Evolutionary conservation across 257 asterid genomes (phyloP).

Genomic region (Prunella vulgaris): DNA sequence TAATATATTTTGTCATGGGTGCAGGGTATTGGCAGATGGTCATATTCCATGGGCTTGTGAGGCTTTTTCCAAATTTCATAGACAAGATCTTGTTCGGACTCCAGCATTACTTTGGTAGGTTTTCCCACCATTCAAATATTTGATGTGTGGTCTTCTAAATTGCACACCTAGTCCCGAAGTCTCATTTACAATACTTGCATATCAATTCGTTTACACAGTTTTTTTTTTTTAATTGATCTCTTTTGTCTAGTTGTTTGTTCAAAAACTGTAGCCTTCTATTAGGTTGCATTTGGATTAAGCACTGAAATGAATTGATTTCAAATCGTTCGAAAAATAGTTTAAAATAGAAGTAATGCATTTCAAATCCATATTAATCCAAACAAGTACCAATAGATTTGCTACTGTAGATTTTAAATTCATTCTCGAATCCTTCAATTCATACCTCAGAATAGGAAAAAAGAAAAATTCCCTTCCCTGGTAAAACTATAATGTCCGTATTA

Average conservation of each 20-base stretch:
- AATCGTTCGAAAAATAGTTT: not conserved
- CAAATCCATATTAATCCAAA: not conserved
- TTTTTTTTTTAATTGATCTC: not conserved
- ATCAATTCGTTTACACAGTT: not conserved
- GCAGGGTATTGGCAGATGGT: conserved; percentile 97
- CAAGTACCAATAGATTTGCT: not conserved
- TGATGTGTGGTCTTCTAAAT: not conserved
- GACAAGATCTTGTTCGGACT: conserved; percentile 47
- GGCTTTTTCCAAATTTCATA: conserved; percentile 82
- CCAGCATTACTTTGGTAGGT: conserved; percentile 74
- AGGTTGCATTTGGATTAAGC: not conserved
- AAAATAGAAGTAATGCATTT: not conserved
- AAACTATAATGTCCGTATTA: not conserved
- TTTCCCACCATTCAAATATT: conserved; percentile 11
- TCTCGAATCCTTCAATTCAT: not conserved
- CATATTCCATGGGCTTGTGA: conserved; percentile 98
- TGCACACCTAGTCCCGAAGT: not conserved
- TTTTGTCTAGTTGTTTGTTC: not conserved
- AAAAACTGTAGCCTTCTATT: not conserved
- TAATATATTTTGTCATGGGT: conserved; percentile 12
- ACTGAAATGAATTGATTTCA: not conserved
- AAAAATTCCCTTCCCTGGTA: not conserved
- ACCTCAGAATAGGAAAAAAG: not conserved
- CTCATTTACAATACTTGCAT: not conserved
- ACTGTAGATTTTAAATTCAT: not conserved